Base-by-base conservation (phyloP, 2,329 filamentous ascomycete species). In the Furcasterigmium furcatum region DNA sequence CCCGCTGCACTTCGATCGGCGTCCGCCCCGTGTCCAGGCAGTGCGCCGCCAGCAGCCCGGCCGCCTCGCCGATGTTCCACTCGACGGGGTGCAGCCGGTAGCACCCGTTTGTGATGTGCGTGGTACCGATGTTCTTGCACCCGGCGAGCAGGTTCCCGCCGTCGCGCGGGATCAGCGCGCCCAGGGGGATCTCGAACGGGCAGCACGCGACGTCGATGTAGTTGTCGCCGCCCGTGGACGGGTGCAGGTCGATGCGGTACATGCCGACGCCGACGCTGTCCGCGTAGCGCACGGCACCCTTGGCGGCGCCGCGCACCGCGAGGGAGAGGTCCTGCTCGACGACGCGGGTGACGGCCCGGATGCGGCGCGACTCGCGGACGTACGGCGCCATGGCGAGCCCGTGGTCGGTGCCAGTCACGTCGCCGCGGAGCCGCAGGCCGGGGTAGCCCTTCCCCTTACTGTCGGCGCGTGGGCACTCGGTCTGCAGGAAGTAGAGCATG, bases 171-270 rank as follows among this genome's bases (percentile, higher is more conserved):
- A 60, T 53, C 36, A 60, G 25, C 0, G 58, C 55, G 0, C 58
- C 58, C 0, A 60, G 46, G 0, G 57, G 58, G 2, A 60, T 60
- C 44, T 60, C 52, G 6, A 60, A 60, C 2, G 58, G 58, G 24
- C 57, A 59, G 38, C 58, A 60, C 3, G 58, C 57, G 2, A 58
- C 52, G 7, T 60, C 58, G 34, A 60, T 59, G 45, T 60, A 60
- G 30, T 59, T 60, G 16, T 60, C 56, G 5, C 56, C 56, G 3
- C 58, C 57, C 0, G 58, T 60, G 0, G 58, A 60, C 0, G 58
- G 58, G 19, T 60, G 58, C 1, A 60, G 44, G 4, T 60, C 58
- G 14, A 60, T 60, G 2, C 58, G 55, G 41, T 60, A 60, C 58
- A 60, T 60, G 10, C 58, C 58, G 2, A 60, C 53, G 0, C 58